Percentiles rank a stretch among this genome's conserved stretches.
Conservation (phyloP, 176 grass and related monocot species). For the Juncus effusus region DNA sequence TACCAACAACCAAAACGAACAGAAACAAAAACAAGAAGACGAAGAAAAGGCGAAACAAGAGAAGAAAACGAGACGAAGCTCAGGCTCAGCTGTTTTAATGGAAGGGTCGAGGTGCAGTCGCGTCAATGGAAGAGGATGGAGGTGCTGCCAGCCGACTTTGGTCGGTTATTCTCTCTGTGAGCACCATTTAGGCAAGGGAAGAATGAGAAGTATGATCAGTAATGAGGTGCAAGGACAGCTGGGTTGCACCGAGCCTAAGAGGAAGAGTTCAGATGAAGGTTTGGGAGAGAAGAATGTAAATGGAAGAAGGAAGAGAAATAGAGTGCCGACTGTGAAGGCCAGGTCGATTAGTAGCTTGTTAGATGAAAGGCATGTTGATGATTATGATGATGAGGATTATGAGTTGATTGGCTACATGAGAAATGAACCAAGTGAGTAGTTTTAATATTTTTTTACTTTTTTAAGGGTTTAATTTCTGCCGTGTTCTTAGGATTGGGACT, state of each 20-base stretch:
- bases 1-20: background rate
- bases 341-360: slow-evolving; percentile 41
- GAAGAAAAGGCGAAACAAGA: slow-evolving; percentile 24
- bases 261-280: background rate
- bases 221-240: slow-evolving; percentile 29
- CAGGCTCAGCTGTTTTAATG: slow-evolving; percentile 40
- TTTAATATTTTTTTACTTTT: background rate
- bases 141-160: slow-evolving; percentile 75
- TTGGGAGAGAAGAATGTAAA: background rate
- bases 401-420: slow-evolving; percentile 1
- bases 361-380: slow-evolving; percentile 19
- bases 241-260: slow-evolving; percentile 20
- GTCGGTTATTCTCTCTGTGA: slow-evolving; percentile 82
- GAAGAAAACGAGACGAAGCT: slow-evolving; percentile 35
- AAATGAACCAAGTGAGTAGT: slow-evolving; percentile 15
- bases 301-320: slow-evolving; percentile 23
- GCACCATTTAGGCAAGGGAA: slow-evolving; percentile 84
- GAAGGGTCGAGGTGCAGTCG: slow-evolving; percentile 87
- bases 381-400: background rate
- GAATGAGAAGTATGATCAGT: slow-evolving; percentile 37
- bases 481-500: slow-evolving; percentile 4
- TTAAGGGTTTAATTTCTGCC: background rate
- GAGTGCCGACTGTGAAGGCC: slow-evolving; percentile 29
- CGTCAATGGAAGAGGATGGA: slow-evolving; percentile 85
- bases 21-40: background rate